These are phyloP conservation scores for Penicillium egyptiacum DNA, from an alignment of 495 filamentous ascomycete species.

Conservation along the genomic window DNA sequence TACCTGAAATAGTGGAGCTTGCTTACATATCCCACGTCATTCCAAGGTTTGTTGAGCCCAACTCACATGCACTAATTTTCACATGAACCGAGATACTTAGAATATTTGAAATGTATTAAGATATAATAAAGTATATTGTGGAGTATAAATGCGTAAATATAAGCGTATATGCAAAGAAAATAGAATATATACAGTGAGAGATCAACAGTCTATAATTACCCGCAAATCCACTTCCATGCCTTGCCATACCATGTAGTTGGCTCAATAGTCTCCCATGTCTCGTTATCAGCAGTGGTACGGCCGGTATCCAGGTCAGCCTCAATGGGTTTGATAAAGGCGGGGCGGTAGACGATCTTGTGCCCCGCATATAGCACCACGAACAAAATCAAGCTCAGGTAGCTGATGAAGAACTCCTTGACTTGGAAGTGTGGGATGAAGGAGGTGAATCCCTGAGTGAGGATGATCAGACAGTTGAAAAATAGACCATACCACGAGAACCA, in stretches of 20 bases:
- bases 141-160: background rate
- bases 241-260: slow-evolving; percentile 45
- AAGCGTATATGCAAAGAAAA: slow-evolving; percentile 4
- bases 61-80: slow-evolving; percentile 24
- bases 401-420: slow-evolving; percentile 57
- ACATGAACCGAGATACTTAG: slow-evolving; percentile 9
- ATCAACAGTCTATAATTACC: slow-evolving; percentile 1
- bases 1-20: slow-evolving; percentile 13
- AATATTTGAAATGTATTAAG: background rate
- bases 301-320: slow-evolving; percentile 54
- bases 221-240: slow-evolving; percentile 25
- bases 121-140: background rate
- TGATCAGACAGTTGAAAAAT: slow-evolving; percentile 63
- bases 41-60: background rate
- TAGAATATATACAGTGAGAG: slow-evolving; percentile 8
- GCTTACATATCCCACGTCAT: slow-evolving; percentile 16
- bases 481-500: slow-evolving; percentile 61
- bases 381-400: slow-evolving; percentile 62
- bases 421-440: slow-evolving; percentile 61
- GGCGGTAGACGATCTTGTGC: slow-evolving; percentile 54
- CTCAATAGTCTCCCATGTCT: slow-evolving; percentile 45
- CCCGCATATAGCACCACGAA: slow-evolving; percentile 58
- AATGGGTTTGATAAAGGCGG: slow-evolving; percentile 40
- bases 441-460: slow-evolving; percentile 69
- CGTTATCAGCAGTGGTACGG: slow-evolving; percentile 39